Evolutionary conservation across 2,329 filamentous ascomycete species (phyloP).

Genomic region (Trichoderma semiorbis): DNA sequence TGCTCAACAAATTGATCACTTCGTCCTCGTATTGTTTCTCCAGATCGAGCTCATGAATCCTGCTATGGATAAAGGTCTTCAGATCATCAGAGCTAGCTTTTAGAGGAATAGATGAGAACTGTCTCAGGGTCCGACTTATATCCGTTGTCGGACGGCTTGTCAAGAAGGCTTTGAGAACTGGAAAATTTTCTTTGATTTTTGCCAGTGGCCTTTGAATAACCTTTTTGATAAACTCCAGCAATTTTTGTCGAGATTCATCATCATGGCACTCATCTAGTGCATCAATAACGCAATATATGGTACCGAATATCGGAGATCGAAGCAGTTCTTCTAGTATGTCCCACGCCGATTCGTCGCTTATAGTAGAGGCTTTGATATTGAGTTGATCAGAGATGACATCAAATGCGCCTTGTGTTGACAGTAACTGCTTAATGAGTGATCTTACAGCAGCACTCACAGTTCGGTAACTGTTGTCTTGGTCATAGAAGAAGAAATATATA

Average conservation of each 20-base stretch:
- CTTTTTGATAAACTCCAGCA: not conserved
- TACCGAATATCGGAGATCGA: not conserved
- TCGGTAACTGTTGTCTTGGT: not conserved
- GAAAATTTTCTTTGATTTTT: not conserved
- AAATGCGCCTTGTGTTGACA: not conserved
- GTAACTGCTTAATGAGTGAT: not conserved
- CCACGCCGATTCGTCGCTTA: not conserved
- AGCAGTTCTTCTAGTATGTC: not conserved
- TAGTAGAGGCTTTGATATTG: not conserved
- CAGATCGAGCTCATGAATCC: not conserved
- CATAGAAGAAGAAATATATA: conserved; percentile 7
- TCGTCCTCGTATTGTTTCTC: not conserved
- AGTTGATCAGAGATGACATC: not conserved
- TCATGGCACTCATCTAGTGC: conserved; percentile 2
- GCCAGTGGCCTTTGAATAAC: not conserved
- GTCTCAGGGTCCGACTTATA: not conserved
- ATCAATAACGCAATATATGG: conserved; percentile 1
- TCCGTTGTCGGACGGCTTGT: not conserved
- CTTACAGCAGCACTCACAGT: not conserved
- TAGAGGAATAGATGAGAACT: not conserved
- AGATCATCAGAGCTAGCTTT: not conserved
- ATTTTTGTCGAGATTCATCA: not conserved
- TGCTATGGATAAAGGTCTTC: not conserved
- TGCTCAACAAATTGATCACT: not conserved
- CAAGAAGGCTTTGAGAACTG: not conserved